Evolutionary conservation across 192 early-diverging fungal genomes (phyloP).

Genomic region (Entrophospora sp.): DNA sequence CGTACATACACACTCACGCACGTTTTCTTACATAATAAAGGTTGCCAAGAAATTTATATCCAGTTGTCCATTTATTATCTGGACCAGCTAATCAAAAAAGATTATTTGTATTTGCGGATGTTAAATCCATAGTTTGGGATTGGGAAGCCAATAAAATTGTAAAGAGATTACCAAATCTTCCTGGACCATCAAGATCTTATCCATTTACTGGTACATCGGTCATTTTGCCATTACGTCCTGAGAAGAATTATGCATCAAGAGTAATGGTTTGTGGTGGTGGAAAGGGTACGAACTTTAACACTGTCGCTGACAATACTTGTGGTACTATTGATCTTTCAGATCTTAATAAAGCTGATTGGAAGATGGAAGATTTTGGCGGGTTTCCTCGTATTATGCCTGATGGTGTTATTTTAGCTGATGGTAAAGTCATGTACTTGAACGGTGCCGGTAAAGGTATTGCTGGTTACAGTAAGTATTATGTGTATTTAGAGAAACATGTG

Average conservation of each 20-base stretch:
- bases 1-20: too few relatives aligned
- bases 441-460: constrained; percentile 50
- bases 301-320: constrained; percentile 34
- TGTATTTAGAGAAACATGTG: too few relatives aligned
- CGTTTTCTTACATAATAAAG: too few relatives aligned
- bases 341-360: constrained; percentile 33
- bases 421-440: constrained; percentile 53
- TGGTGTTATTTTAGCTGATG: constrained; percentile 41
- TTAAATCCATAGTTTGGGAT: constrained; percentile 43
- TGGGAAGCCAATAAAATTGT: constrained; percentile 31
- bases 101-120: constrained; percentile 44
- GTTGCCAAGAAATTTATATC: constrained; percentile 44
- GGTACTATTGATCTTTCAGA: constrained; percentile 39
- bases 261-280: constrained; percentile 57
- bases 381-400: constrained; percentile 42
- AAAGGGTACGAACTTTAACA: constrained; percentile 17
- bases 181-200: constrained; percentile 41
- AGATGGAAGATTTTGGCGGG: constrained; percentile 41
- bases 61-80: constrained; percentile 42
- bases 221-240: constrained; percentile 45
- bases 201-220: constrained; percentile 47
- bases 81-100: constrained; percentile 24
- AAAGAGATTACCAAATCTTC: constrained; percentile 35
- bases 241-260: constrained; percentile 46
- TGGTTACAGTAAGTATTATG: constrained; percentile 36